Evolutionary conservation across 495 filamentous ascomycete genomes (phyloP).

Genomic region (Daldinia bambusicola): DNA sequence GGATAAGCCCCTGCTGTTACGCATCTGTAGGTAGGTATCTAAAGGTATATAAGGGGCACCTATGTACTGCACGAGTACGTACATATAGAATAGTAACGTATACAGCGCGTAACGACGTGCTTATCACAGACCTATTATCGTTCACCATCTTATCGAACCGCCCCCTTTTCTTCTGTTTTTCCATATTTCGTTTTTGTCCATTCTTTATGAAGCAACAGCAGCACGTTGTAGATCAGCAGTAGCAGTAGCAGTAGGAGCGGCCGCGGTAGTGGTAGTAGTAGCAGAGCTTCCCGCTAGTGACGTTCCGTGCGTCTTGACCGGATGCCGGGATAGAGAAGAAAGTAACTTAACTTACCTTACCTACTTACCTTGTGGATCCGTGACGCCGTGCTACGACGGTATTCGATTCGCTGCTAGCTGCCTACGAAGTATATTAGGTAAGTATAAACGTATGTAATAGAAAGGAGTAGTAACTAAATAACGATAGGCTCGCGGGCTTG

Average conservation of each 20-base stretch:
- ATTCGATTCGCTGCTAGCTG: neutral
- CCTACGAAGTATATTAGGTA: neutral
- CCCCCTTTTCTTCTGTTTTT: neutral
- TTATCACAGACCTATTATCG: constrained; percentile 5
- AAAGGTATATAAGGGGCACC: too few relatives aligned
- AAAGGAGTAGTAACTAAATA: neutral
- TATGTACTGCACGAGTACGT: neutral
- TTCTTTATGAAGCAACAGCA: neutral
- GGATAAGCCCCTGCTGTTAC: too few relatives aligned
- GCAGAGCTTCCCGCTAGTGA: neutral
- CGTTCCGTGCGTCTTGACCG: constrained; percentile 8
- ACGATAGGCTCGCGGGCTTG: constrained; percentile 6
- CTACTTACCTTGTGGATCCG: neutral
- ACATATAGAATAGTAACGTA: neutral
- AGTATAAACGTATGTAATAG: neutral
- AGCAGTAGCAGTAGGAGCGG: neutral
- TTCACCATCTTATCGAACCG: neutral
- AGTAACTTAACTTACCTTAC: constrained; percentile 10
- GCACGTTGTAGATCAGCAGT: neutral
- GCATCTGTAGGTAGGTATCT: too few relatives aligned
- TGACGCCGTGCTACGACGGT: neutral
- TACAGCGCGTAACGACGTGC: neutral
- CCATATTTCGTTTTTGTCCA: too few relatives aligned
- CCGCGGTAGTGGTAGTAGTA: neutral
- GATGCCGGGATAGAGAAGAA: neutral